Evolutionary conservation across 2,329 filamentous ascomycete species (phyloP).

Genomic region (Penicillium sp.): DNA sequence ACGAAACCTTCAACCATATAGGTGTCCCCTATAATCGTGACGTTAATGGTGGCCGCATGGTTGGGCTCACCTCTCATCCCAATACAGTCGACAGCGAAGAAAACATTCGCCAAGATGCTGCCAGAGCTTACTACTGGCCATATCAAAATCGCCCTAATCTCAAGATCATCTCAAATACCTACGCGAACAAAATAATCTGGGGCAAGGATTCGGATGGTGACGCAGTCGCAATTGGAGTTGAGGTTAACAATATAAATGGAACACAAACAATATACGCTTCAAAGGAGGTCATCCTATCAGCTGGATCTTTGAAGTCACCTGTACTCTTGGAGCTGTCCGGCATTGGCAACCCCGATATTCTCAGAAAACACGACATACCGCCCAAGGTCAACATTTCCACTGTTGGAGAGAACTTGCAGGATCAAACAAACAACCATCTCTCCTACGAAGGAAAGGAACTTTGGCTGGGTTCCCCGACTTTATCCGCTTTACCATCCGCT

Average conservation of each 20-base stretch:
- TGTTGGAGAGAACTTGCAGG: slow-evolving; percentile 56
- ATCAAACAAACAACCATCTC: slow-evolving; percentile 41
- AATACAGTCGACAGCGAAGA: slow-evolving; percentile 45
- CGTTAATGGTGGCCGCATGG: slow-evolving; percentile 50
- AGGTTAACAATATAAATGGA: slow-evolving; percentile 31
- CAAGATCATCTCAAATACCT: slow-evolving; percentile 48
- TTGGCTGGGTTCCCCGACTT: slow-evolving; percentile 27
- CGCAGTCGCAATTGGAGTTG: slow-evolving; percentile 35
- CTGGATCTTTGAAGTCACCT: slow-evolving; percentile 61
- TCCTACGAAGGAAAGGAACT: slow-evolving; percentile 17
- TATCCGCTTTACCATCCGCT: slow-evolving; percentile 26
- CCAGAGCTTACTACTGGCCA: slow-evolving; percentile 54
- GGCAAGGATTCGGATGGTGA: slow-evolving; percentile 15
- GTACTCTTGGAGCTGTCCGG: slow-evolving; percentile 64
- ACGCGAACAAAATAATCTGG: slow-evolving; percentile 49
- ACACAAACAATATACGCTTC: slow-evolving; percentile 32
- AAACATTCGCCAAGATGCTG: slow-evolving; percentile 53
- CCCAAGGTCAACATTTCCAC: slow-evolving; percentile 37
- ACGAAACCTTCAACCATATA: slow-evolving; percentile 42
- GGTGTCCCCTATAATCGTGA: slow-evolving; percentile 49
- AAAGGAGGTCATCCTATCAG: slow-evolving; percentile 63
- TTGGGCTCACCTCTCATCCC: slow-evolving; percentile 49
- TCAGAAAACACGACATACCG: slow-evolving; percentile 31
- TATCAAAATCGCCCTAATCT: slow-evolving; percentile 48
- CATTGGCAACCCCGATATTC: slow-evolving; percentile 51